These are phyloP conservation scores for Cladosporium oxysporum DNA, from an alignment of 2,329 filamentous ascomycete genomes.

Conservation along the genomic window DNA sequence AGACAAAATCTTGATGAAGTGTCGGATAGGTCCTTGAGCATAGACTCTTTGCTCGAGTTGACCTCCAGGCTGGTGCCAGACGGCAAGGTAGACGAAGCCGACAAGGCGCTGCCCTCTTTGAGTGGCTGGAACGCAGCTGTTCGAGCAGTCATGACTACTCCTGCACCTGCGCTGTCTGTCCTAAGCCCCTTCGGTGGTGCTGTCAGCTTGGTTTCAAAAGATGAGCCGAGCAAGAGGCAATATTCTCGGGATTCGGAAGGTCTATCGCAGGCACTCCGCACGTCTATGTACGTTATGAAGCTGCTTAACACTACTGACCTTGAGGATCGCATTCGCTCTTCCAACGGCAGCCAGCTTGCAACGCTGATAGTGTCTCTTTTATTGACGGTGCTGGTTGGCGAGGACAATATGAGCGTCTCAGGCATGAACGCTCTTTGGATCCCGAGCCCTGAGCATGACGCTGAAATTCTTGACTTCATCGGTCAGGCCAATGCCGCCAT, in stretches of 20 bases:
- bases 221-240: slow-evolving; percentile 27
- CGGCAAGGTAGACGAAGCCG: slow-evolving; percentile 21
- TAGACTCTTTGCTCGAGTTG: slow-evolving; percentile 59
- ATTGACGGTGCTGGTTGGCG: slow-evolving; percentile 57
- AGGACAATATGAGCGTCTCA: slow-evolving; percentile 61
- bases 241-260: slow-evolving; percentile 61
- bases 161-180: slow-evolving; percentile 68
- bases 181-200: slow-evolving; percentile 72
- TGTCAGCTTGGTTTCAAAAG: slow-evolving; percentile 61
- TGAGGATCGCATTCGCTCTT: slow-evolving; percentile 27
- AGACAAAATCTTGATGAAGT: slow-evolving; percentile 53
- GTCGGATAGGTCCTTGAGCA: slow-evolving; percentile 45
- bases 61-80: slow-evolving; percentile 50
- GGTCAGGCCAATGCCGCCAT: slow-evolving; percentile 52
- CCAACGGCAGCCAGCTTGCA: slow-evolving; percentile 33
- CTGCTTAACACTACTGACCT: slow-evolving; percentile 53
- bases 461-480: slow-evolving; percentile 56
- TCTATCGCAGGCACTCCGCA: slow-evolving; percentile 71
- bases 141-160: slow-evolving; percentile 53
- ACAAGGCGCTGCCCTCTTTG: slow-evolving; percentile 33
- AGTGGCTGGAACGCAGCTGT: slow-evolving; percentile 68
- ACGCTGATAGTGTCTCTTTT: slow-evolving; percentile 49
- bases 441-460: slow-evolving; percentile 47
- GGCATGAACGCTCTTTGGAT: slow-evolving; percentile 57
- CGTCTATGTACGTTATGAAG: slow-evolving; percentile 68